Evolutionary conservation across 768 basidiomycete species (phyloP).

Genomic region (Boletus reticulatus): DNA sequence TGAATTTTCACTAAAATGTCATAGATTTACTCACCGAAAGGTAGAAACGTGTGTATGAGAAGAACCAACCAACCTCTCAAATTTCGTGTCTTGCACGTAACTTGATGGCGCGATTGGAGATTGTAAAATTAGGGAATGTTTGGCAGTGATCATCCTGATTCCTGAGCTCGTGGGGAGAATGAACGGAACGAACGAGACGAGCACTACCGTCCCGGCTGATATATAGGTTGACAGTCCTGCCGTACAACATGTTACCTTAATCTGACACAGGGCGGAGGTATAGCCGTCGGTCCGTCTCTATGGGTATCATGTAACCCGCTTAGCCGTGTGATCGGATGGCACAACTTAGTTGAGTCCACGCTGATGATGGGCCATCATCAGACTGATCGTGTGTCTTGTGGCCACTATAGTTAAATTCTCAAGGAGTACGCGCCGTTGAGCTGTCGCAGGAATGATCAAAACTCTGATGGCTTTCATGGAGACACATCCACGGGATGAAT

Average conservation of each 20-base stretch:
- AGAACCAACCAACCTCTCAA: slow-evolving; percentile 12
- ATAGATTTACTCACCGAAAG: slow-evolving; percentile 41
- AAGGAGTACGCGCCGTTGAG: background rate
- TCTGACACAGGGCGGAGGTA: slow-evolving; percentile 15
- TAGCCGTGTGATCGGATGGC: slow-evolving; percentile 15
- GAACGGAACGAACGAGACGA: background rate
- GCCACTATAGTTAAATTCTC: background rate
- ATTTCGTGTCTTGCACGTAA: slow-evolving; percentile 31
- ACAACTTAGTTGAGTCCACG: background rate
- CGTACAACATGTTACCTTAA: slow-evolving; percentile 20
- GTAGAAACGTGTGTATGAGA: slow-evolving; percentile 46
- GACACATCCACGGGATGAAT: background rate
- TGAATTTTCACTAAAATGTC: background rate
- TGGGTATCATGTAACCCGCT: slow-evolving; percentile 1
- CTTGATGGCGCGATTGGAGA: slow-evolving; percentile 27
- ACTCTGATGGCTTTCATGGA: background rate
- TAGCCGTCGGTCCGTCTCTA: slow-evolving; percentile 6
- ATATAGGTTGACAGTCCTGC: slow-evolving; percentile 23
- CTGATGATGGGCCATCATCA: background rate
- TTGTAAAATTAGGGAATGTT: slow-evolving; percentile 19
- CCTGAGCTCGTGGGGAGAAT: background rate
- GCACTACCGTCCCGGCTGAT: slow-evolving; percentile 11
- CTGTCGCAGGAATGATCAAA: background rate
- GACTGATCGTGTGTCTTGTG: background rate
- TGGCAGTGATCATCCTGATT: slow-evolving; percentile 24